Conservation (phyloP, 345 rosid genomes). For the Lagerstroemia speciosa region DNA sequence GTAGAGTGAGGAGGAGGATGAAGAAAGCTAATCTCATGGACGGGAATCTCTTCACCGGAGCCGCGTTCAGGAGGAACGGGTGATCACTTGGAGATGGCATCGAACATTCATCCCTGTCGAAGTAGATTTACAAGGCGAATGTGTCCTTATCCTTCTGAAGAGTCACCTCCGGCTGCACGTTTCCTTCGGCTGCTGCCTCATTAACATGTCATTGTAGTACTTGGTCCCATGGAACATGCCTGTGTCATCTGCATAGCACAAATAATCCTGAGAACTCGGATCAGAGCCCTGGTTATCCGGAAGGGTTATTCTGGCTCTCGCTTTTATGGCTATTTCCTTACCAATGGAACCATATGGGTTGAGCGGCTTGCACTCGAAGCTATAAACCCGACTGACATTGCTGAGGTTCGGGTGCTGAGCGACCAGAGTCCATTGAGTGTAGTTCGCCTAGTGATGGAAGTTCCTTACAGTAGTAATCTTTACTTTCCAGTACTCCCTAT, state of each 20-base stretch:
- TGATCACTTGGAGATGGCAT: constrained; percentile 23
- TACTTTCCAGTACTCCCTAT: constrained; percentile 24
- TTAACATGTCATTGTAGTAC: constrained; percentile 21
- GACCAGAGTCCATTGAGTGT: constrained; percentile 27
- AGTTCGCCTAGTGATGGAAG: constrained; percentile 20
- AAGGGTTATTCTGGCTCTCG: no score
- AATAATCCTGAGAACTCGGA: not conserved
- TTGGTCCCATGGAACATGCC: constrained; percentile 29
- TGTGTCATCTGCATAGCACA: constrained; percentile 28
- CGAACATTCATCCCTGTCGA: constrained; percentile 28
- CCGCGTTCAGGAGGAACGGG: constrained; percentile 21
- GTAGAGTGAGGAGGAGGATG: no score
- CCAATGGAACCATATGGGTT: no score
- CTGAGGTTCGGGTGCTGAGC: constrained; percentile 30
- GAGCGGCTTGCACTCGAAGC: not conserved
- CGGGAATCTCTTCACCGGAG: not conserved
- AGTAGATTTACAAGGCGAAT: constrained; percentile 25
- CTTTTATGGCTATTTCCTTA: no score
- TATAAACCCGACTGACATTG: constrained; percentile 11
- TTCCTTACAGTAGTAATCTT: constrained; percentile 25
- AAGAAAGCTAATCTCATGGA: no score
- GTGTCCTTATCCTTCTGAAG: constrained; percentile 20
- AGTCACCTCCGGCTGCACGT: constrained; percentile 25
- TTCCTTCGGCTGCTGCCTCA: constrained; percentile 26
- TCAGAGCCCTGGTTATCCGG: not conserved